Conservation (phyloP, 352 stramenopile genomes). For the Phytophthora pseudosyringae region DNA sequence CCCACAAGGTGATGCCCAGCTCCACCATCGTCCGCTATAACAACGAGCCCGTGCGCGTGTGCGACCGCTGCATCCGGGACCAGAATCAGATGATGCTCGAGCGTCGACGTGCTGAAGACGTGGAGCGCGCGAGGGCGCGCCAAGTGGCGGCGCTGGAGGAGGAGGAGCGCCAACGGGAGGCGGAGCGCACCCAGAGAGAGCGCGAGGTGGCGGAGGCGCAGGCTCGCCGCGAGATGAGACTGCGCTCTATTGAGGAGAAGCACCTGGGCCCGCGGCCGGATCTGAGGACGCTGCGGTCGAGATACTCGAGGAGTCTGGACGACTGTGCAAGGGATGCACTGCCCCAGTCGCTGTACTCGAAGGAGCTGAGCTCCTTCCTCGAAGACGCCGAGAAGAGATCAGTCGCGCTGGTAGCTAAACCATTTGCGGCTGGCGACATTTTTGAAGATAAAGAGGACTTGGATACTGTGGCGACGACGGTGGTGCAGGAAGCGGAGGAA, state of each 20-base stretch:
- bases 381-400: slow-evolving; percentile 67
- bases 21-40: slow-evolving; percentile 72
- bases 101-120: slow-evolving; percentile 66
- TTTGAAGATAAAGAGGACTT: slow-evolving; percentile 36
- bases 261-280: slow-evolving; percentile 66
- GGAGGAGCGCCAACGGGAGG: slow-evolving; percentile 62
- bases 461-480: slow-evolving; percentile 41
- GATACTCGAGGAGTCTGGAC: slow-evolving; percentile 56
- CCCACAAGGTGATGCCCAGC: slow-evolving; percentile 78
- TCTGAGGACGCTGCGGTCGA: slow-evolving; percentile 42
- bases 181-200: slow-evolving; percentile 56
- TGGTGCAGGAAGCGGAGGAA: slow-evolving; percentile 76
- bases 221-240: slow-evolving; percentile 49
- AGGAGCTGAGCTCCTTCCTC: slow-evolving; percentile 61
- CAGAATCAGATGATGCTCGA: slow-evolving; percentile 82
- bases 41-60: slow-evolving; percentile 84
- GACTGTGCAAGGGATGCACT: slow-evolving; percentile 41
- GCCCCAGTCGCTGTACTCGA: slow-evolving; percentile 43
- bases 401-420: slow-evolving; percentile 48
- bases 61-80: slow-evolving; percentile 77
- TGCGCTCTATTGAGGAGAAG: slow-evolving; percentile 60
- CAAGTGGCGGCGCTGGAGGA: slow-evolving; percentile 77
- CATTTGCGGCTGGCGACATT: slow-evolving; percentile 28
- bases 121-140: slow-evolving; percentile 73
- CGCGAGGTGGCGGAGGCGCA: slow-evolving; percentile 54